Conservation (phyloP, 2,329 filamentous ascomycete genomes). For the Colletotrichum sp. region DNA sequence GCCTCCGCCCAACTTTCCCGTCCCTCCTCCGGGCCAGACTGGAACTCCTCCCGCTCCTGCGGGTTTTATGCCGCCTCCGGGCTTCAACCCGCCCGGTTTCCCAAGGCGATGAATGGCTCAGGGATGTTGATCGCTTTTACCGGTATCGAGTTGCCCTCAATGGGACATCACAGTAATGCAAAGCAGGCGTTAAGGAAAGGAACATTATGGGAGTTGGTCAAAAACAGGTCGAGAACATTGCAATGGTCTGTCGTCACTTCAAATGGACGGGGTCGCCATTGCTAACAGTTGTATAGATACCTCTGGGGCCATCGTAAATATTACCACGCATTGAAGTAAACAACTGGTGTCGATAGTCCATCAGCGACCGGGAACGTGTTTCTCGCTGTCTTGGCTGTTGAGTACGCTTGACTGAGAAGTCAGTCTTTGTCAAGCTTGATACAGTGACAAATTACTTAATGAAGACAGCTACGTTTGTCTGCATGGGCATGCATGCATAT, state of each 20-base stretch:
- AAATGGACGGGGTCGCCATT: slow-evolving; percentile 10
- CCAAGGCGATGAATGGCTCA: slow-evolving; percentile 33
- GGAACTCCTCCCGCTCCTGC: slow-evolving; percentile 36
- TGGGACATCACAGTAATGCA: not conserved
- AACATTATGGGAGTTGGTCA: not conserved
- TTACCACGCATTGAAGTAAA: not conserved
- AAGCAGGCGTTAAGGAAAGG: slow-evolving; percentile 8
- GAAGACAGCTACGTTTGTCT: not conserved
- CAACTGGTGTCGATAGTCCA: not conserved
- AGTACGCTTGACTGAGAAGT: not conserved
- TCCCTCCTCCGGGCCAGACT: slow-evolving; percentile 41
- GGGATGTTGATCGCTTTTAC: not conserved
- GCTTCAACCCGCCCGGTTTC: slow-evolving; percentile 36
- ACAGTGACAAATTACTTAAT: not conserved
- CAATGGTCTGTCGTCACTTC: slow-evolving; percentile 18
- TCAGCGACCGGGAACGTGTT: not conserved
- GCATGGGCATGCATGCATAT: not conserved
- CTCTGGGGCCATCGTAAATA: not conserved
- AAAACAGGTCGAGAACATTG: slow-evolving; percentile 5
- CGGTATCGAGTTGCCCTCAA: not conserved
- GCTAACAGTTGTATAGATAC: slow-evolving; percentile 1
- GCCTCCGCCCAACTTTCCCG: slow-evolving; percentile 45
- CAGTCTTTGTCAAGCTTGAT: not conserved
- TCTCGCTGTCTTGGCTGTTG: not conserved
- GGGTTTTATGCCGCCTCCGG: slow-evolving; percentile 52